Evolutionary conservation across 2,329 filamentous ascomycete species (phyloP).

Genomic region (Colletotrichum caudatum): DNA sequence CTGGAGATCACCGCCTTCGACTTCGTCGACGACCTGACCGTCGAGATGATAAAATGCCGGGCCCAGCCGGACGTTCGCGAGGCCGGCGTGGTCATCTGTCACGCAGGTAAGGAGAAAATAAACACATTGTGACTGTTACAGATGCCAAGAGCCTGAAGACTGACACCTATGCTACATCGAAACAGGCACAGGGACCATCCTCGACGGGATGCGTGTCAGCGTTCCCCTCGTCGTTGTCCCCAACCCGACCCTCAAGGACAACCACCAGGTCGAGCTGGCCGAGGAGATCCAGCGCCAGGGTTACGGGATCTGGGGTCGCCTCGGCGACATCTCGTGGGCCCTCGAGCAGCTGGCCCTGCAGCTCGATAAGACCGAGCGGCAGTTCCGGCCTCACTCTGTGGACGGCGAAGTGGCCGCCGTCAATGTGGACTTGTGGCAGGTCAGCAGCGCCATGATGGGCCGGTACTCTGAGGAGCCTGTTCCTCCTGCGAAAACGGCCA

Average conservation of each 20-base stretch:
- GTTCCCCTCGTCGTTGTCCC: constrained; percentile 90
- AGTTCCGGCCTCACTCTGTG: constrained; percentile 35
- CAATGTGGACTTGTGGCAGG: constrained; percentile 38
- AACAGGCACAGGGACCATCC: constrained; percentile 87
- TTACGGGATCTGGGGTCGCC: constrained; percentile 70
- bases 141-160: neutral
- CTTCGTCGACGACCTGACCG: constrained; percentile 72
- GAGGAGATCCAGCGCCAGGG: constrained; percentile 78
- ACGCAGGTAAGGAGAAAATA: constrained; percentile 75
- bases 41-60: constrained; percentile 69
- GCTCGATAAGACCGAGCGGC: constrained; percentile 35
- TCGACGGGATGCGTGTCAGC: constrained; percentile 81
- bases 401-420: neutral
- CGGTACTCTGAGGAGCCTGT: constrained; percentile 19
- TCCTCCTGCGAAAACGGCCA: neutral
- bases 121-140: neutral
- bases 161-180: constrained; percentile 15
- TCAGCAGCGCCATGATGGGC: constrained; percentile 36
- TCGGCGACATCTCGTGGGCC: constrained; percentile 39
- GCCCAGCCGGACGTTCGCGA: constrained; percentile 57
- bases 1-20: constrained; percentile 72
- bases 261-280: constrained; percentile 92
- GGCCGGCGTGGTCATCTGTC: constrained; percentile 84
- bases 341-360: constrained; percentile 40
- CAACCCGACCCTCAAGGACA: constrained; percentile 83